Evolutionary conservation across 352 stramenopile species (phyloP).

Genomic region (Hyphochytrium catenoides): DNA sequence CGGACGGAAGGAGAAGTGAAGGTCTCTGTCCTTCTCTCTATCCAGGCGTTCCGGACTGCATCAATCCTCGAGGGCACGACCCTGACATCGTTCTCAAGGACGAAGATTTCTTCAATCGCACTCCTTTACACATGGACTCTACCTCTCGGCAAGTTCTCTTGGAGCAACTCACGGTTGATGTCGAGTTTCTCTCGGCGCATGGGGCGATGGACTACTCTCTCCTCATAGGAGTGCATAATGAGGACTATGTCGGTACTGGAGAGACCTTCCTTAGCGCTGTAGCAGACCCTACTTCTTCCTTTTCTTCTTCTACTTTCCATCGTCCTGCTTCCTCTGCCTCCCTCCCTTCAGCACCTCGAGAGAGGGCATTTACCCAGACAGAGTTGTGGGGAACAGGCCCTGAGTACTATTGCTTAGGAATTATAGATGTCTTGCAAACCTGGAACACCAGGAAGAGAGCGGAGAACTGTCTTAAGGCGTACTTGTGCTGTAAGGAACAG

Average conservation of each 20-base stretch:
- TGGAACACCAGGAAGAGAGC: constrained; percentile 53
- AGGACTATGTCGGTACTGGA: constrained; percentile 6
- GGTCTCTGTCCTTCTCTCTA: too few species aligned
- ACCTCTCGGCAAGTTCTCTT: constrained; percentile 15
- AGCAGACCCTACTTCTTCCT: not conserved
- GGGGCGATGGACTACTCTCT: constrained; percentile 56
- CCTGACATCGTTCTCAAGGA: constrained; percentile 41
- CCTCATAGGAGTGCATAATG: constrained; percentile 30
- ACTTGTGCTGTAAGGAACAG: constrained; percentile 25
- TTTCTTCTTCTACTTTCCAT: not conserved
- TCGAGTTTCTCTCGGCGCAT: constrained; percentile 31
- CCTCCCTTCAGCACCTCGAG: constrained; percentile 13
- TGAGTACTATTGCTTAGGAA: constrained; percentile 44
- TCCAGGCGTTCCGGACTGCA: too few species aligned
- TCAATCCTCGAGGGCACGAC: constrained; percentile 22
- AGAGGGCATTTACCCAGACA: constrained; percentile 41
- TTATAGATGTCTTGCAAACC: constrained; percentile 57
- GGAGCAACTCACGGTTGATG: constrained; percentile 22
- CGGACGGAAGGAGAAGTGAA: too few species aligned
- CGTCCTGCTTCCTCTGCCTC: not conserved
- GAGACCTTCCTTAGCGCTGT: constrained; percentile 4
- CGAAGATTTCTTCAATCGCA: constrained; percentile 18
- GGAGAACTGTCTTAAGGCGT: constrained; percentile 37
- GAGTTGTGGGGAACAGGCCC: constrained; percentile 1
- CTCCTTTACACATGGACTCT: constrained; percentile 16